Evolutionary conservation across 2,329 filamentous ascomycete species (phyloP).

Genomic region (Calonectria leucothoes): DNA sequence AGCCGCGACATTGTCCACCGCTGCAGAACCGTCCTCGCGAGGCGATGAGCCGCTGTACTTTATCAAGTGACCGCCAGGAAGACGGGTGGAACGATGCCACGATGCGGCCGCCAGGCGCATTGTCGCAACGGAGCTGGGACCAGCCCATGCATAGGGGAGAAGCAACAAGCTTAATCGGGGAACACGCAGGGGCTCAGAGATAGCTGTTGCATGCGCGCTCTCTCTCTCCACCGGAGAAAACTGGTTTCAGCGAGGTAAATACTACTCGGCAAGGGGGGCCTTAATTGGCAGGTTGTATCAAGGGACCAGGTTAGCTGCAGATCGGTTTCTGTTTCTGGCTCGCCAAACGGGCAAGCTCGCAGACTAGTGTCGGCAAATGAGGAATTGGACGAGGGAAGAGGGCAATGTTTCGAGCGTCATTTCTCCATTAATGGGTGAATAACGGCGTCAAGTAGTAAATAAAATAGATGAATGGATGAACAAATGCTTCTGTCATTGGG

Average conservation of each 20-base stretch:
- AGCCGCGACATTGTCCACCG: background rate
- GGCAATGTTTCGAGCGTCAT: background rate
- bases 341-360: background rate
- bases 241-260: too few species aligned
- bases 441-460: background rate
- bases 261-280: background rate
- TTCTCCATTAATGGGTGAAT: background rate
- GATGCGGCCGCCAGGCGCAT: background rate
- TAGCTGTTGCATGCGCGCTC: too few species aligned
- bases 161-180: background rate
- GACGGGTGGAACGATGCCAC: background rate
- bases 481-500: background rate
- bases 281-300: slow-evolving; percentile 9
- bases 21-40: background rate
- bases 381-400: background rate
- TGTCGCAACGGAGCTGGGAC: background rate
- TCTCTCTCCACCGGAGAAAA: background rate
- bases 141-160: background rate
- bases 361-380: background rate
- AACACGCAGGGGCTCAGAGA: too few species aligned
- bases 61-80: background rate
- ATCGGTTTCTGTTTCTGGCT: background rate
- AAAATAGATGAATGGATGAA: too few species aligned
- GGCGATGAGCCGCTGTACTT: background rate
- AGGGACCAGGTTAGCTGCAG: background rate